phyloP scores from a whole-genome alignment of 192 early-diverging fungal genomes.

The Umbelopsis sp. region DNA sequence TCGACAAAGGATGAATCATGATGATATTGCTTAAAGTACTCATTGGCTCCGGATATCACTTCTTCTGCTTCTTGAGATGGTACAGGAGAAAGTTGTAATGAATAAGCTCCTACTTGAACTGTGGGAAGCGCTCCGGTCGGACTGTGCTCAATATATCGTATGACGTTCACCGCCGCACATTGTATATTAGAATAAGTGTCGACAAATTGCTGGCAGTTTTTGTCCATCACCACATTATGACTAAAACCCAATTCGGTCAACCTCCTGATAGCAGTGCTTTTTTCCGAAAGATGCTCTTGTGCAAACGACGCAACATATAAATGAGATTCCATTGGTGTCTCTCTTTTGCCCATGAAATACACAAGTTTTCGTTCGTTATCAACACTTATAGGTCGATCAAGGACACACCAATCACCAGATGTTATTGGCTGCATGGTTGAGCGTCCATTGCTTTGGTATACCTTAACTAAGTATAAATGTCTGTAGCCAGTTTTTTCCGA shows the following conservation, averaged over 20 bases:
- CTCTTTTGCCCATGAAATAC: conserved; percentile 63
- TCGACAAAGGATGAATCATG: background rate
- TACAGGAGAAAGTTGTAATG: background rate
- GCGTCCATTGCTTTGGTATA: conserved; percentile 27
- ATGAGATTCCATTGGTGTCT: conserved; percentile 62
- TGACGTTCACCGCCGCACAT: conserved; percentile 41
- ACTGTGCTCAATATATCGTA: conserved; percentile 37
- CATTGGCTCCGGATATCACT: background rate
- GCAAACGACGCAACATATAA: conserved; percentile 58
- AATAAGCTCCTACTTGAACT: background rate
- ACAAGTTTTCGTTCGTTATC: conserved; percentile 54
- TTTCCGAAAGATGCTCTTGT: background rate
- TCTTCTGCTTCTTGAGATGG: background rate
- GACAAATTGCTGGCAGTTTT: conserved; percentile 41
- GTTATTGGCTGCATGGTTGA: conserved; percentile 50
- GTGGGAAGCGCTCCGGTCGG: background rate
- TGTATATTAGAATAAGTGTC: conserved; percentile 53
- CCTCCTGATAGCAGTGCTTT: conserved; percentile 21
- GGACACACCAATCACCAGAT: conserved; percentile 57
- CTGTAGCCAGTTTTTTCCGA: conserved; percentile 65
- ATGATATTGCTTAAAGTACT: background rate
- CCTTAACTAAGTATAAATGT: conserved; percentile 57
- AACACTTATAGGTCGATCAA: conserved; percentile 60
- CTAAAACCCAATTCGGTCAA: conserved; percentile 55
- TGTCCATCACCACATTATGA: conserved; percentile 48